phyloP scores from a whole-genome alignment of 2,329 filamentous ascomycete species.

The Aphanocladium album region DNA sequence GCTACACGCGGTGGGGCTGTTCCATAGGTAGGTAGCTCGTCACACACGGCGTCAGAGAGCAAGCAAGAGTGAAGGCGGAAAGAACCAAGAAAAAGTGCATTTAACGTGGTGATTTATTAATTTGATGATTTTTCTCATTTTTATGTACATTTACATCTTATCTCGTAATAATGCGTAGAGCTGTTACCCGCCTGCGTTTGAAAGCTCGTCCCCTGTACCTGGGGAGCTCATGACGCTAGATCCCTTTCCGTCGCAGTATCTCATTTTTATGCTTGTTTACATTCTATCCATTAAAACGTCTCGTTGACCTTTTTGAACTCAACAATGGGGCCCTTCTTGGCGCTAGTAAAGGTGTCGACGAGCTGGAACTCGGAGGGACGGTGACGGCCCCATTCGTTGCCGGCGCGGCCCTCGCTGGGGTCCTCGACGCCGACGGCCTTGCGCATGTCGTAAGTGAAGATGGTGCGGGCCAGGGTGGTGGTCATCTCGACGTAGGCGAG shows the following conservation, averaged over 20 bases:
- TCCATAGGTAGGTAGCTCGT: background rate
- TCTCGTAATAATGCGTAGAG: background rate
- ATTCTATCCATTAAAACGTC: conserved; percentile 3
- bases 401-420: conserved; percentile 46
- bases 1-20: background rate
- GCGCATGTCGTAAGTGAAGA: conserved; percentile 59
- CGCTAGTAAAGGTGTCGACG: conserved; percentile 66
- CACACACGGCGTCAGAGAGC: too few species aligned
- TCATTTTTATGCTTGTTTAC: background rate
- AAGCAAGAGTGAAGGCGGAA: too few species aligned
- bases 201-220: background rate
- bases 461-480: conserved; percentile 54
- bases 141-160: background rate
- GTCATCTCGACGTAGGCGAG: conserved; percentile 64
- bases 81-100: too few species aligned
- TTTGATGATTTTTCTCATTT: background rate
- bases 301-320: conserved; percentile 45
- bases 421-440: conserved; percentile 44
- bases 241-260: background rate
- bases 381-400: conserved; percentile 50
- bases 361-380: conserved; percentile 61
- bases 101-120: background rate
- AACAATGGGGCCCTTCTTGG: conserved; percentile 66
- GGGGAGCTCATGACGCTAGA: background rate
- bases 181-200: background rate